Base-by-base conservation (phyloP, 31 red algal genomes). In the Odonthalia washingtoniensis region DNA sequence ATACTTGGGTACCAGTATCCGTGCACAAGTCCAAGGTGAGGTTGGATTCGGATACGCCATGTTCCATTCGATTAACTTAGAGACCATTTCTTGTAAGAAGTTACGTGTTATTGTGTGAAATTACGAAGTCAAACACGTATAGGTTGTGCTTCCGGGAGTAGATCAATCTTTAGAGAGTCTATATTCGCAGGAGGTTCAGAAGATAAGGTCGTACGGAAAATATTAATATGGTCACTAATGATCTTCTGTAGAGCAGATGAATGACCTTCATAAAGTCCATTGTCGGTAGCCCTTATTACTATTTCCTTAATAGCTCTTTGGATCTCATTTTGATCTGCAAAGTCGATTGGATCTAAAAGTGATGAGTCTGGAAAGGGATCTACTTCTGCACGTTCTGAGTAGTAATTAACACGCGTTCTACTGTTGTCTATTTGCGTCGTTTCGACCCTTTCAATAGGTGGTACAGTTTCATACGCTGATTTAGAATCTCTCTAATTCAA, bases 31-130 rank as follows among this genome's bases (percentile, higher is more conserved):
- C 73, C 53, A 78, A 1, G 73, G 60, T 68, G 84, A 66, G 1
- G 84, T 64, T 27, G 52, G 30, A 40, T 87, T 87, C 4, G 84
- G 35, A 53, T 87, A 87, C 4, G 46, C 84, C 73, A 78, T 78
- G 17, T 63, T 72, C 26, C 37, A 16, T 4, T 32, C 21, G 0
- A 78, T 62, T 3, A 69, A 63, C 3, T 64, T 12, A 30, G 60
- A 41, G 18, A 77, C 70, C 18, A 87, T 77, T 1, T 87, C 49
- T 41, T 77, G 31, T 1, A 78, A 64, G 46, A 77, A 57, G 16
- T 62, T 34, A 26, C 52, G 30, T 76, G 70, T 27, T 86, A 24
- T 24, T 33, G 43, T 1, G 84, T 77, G 73, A 70, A 76, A 9
- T 86, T 87, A 44, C 73, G 84, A 2, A 87, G n/a, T 3, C 83